A percentile compares a stretch with the other conserved stretches of the same genome.
Conservation (phyloP, 2,329 filamentous ascomycete species). For the Trichophyton benhamiae region DNA sequence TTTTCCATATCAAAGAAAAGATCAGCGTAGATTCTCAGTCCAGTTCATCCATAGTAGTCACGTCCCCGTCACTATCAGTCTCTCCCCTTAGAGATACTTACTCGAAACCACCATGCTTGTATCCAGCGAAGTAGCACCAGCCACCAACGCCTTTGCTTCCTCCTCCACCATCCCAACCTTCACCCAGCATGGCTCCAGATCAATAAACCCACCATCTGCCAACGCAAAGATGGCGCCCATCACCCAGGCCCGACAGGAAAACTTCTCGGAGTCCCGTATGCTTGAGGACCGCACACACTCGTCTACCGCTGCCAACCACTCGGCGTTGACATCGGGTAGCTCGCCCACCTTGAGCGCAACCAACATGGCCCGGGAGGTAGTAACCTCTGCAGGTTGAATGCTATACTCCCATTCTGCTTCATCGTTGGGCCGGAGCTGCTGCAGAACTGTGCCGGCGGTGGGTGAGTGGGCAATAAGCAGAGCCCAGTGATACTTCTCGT, state of each 20-base stretch:
- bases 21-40: neutral
- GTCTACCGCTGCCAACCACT: constrained; percentile 12
- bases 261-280: neutral
- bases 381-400: constrained; percentile 1
- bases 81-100: neutral
- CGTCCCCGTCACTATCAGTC: neutral
- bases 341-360: constrained; percentile 12
- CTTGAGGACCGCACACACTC: neutral
- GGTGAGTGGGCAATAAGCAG: constrained; percentile 11
- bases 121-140: neutral
- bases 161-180: constrained; percentile 10
- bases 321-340: constrained; percentile 9
- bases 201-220: constrained; percentile 12
- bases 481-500: constrained; percentile 12
- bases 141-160: constrained; percentile 8
- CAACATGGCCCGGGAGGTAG: neutral
- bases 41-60: neutral
- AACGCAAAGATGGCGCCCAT: constrained; percentile 13
- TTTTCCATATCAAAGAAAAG: too few species aligned
- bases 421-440: constrained; percentile 5
- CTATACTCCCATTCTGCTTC: constrained; percentile 7
- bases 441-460: constrained; percentile 8
- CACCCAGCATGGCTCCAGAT: constrained; percentile 12
- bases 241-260: constrained; percentile 13
- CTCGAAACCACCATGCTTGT: neutral